phyloP scores from a whole-genome alignment of 306 rosid species.

The Fragaria ananassa region DNA sequence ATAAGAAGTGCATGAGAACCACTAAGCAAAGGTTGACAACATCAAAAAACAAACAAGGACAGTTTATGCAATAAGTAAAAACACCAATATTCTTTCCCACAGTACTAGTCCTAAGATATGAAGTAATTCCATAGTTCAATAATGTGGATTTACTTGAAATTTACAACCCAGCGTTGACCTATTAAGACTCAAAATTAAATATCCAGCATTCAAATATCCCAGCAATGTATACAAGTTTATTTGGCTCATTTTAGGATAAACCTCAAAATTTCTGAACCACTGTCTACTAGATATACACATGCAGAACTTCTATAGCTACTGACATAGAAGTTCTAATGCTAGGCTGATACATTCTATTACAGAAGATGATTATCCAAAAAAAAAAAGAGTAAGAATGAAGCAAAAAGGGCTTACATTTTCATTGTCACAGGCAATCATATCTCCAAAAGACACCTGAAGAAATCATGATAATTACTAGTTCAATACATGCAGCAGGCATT shows the following conservation, averaged over 20 bases:
- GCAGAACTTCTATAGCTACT: background rate
- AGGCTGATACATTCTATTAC: background rate
- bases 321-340: background rate
- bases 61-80: background rate
- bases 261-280: background rate
- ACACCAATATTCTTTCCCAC: background rate
- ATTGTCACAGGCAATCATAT: constrained; percentile 96
- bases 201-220: background rate
- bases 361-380: background rate
- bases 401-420: constrained; percentile 65
- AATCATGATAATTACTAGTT: constrained; percentile 26
- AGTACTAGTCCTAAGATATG: background rate
- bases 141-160: background rate
- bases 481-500: constrained; percentile 22
- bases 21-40: background rate
- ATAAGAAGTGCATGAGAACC: background rate
- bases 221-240: background rate
- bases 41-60: background rate
- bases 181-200: background rate
- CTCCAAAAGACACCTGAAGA: constrained; percentile 87
- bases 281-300: background rate
- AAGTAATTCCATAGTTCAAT: background rate
- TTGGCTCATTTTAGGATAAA: background rate
- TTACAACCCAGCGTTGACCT: background rate
- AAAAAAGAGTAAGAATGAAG: constrained; percentile 15